Conservation (phyloP, 2,329 filamentous ascomycete genomes). For the Diaporthe aspalathi region DNA sequence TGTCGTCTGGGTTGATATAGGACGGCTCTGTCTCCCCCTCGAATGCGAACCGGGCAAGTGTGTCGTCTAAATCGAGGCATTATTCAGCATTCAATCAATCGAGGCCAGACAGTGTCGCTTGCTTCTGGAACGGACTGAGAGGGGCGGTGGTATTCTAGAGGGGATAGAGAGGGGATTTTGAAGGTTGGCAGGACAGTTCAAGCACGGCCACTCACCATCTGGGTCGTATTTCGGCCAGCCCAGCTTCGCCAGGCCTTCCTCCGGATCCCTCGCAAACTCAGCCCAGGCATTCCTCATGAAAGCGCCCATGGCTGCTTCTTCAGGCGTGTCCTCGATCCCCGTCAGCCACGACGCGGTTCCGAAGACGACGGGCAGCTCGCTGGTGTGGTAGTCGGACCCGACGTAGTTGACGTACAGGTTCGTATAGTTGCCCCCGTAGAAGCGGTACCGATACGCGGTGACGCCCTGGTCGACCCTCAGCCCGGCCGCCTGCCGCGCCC, state of each 20-base stretch:
- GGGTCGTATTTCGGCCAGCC: conserved; percentile 28
- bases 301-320: neutral
- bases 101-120: neutral
- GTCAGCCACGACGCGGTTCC: conserved; percentile 26
- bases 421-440: conserved; percentile 15
- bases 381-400: conserved; percentile 19
- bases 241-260: conserved; percentile 15
- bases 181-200: too few species aligned
- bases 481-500: conserved; percentile 19
- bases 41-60: conserved; percentile 12
- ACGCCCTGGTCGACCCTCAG: conserved; percentile 19
- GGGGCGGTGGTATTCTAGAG: too few species aligned
- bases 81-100: neutral
- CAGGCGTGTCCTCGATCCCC: conserved; percentile 8
- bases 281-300: conserved; percentile 32
- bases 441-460: conserved; percentile 24
- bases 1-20: conserved; percentile 20
- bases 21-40: neutral
- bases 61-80: neutral
- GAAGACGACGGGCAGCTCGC: conserved; percentile 22
- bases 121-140: too few species aligned
- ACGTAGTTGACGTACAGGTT: conserved; percentile 11
- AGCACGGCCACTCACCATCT: neutral
- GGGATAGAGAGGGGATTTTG: neutral
- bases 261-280: conserved; percentile 32